Conservation (phyloP, 306 rosid genomes). For the Amphicarpaea edgeworthii region DNA sequence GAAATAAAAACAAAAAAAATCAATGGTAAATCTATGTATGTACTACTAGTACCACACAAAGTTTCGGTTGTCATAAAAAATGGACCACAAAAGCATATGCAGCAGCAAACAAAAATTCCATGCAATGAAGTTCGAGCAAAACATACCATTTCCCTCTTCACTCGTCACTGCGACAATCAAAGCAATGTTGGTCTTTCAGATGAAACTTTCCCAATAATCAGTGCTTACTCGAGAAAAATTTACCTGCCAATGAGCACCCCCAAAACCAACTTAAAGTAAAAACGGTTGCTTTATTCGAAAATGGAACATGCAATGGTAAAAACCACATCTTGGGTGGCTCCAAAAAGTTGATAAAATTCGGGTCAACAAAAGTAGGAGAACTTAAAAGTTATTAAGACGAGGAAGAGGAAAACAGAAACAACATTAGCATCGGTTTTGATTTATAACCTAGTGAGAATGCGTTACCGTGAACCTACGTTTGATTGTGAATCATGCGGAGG, state of each 20-base stretch:
- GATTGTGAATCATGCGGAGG: neutral
- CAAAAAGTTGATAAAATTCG: neutral
- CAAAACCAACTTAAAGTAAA: conserved; percentile 32
- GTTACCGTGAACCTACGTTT: conserved; percentile 41
- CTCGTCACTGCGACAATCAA: neutral
- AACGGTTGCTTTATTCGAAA: conserved; percentile 10
- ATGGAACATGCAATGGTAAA: conserved; percentile 41
- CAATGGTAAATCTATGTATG: neutral
- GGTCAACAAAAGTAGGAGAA: neutral
- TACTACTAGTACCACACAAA: neutral
- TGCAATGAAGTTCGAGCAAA: conserved; percentile 27
- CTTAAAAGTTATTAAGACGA: neutral
- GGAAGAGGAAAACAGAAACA: neutral
- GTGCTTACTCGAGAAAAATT: conserved; percentile 14
- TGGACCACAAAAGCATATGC: conserved; percentile 34
- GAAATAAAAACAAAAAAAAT: neutral
- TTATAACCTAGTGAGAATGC: neutral
- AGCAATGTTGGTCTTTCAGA: conserved; percentile 12
- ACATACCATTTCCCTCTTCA: conserved; percentile 62
- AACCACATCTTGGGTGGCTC: conserved; percentile 9
- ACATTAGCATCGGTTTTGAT: neutral
- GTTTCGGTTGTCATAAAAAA: neutral
- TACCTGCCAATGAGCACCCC: conserved; percentile 44
- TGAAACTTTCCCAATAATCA: conserved; percentile 17
- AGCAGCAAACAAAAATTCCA: conserved; percentile 37